Conservation (phyloP, 2,329 filamentous ascomycete species). For the Leptosphaerulina australis region DNA sequence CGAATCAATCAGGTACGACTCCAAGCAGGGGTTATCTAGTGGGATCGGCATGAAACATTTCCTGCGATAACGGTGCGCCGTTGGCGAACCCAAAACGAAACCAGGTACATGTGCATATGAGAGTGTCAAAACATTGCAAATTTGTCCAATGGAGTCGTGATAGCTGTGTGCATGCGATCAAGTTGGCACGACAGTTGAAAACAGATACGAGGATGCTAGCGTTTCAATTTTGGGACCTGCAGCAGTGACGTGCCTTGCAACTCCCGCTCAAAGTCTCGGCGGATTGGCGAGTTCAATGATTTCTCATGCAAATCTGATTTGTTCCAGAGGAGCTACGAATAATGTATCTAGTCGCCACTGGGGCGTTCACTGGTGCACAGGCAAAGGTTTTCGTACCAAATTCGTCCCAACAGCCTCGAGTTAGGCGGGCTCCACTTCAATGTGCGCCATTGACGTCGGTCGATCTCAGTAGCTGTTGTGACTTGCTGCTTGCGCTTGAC, state of each 20-base stretch:
- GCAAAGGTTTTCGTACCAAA: slow-evolving; percentile 13
- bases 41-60: slow-evolving; percentile 11
- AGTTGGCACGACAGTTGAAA: background rate
- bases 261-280: slow-evolving; percentile 6
- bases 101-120: slow-evolving; percentile 5
- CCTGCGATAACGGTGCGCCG: slow-evolving; percentile 12
- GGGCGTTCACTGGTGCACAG: slow-evolving; percentile 9
- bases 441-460: slow-evolving; percentile 18
- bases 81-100: background rate
- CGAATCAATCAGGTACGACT: slow-evolving; percentile 15
- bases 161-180: background rate
- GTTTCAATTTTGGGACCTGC: slow-evolving; percentile 6
- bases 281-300: slow-evolving; percentile 3
- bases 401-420: slow-evolving; percentile 14
- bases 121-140: background rate
- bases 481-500: slow-evolving; percentile 19
- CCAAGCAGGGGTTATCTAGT: slow-evolving; percentile 15
- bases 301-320: slow-evolving; percentile 13
- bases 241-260: slow-evolving; percentile 5
- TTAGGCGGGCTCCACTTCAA: slow-evolving; percentile 12
- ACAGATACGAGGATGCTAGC: background rate
- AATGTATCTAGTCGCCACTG: background rate
- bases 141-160: background rate
- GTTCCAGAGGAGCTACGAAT: slow-evolving; percentile 7
- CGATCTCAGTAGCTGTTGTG: slow-evolving; percentile 11